Evolutionary conservation across 176 grass and related monocot species (phyloP).

Genomic region (Calamus simplicifolius): DNA sequence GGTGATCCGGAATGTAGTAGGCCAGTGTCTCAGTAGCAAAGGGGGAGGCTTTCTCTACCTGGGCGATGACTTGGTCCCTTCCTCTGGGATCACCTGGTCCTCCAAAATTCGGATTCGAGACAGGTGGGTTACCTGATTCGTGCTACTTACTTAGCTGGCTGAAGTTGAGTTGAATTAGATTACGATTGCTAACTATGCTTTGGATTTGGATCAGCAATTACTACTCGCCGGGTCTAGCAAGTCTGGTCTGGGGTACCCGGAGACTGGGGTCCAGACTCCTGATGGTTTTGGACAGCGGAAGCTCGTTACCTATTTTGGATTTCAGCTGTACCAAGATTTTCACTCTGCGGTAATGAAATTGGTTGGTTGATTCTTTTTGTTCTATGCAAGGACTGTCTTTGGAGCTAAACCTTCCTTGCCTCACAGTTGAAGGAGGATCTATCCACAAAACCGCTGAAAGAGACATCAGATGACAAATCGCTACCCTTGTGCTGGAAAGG

Average conservation of each 20-base stretch:
- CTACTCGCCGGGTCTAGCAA: conserved; percentile 81
- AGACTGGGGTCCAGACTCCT: conserved; percentile 54
- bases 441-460: conserved; percentile 36
- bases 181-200: not conserved
- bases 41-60: too few species aligned
- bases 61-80: too few species aligned
- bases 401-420: not conserved
- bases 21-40: too few species aligned
- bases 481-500: conserved; percentile 89
- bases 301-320: conserved; percentile 75
- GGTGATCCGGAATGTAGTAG: too few species aligned
- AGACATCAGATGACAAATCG: conserved; percentile 39
- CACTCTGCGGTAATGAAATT: conserved; percentile 50
- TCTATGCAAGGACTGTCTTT: too few species aligned
- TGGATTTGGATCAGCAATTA: conserved; percentile 43
- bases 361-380: too few species aligned
- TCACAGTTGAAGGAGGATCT: conserved; percentile 62
- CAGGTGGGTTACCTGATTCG: too few species aligned
- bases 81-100: too few species aligned
- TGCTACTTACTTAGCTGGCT: too few species aligned
- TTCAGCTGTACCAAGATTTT: conserved; percentile 65
- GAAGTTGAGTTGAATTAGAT: too few species aligned
- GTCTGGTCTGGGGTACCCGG: conserved; percentile 43
- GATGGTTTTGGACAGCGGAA: conserved; percentile 85
- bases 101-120: too few species aligned